phyloP scores from a whole-genome alignment of 768 basidiomycete species.

The Lyophyllum shimeji region DNA sequence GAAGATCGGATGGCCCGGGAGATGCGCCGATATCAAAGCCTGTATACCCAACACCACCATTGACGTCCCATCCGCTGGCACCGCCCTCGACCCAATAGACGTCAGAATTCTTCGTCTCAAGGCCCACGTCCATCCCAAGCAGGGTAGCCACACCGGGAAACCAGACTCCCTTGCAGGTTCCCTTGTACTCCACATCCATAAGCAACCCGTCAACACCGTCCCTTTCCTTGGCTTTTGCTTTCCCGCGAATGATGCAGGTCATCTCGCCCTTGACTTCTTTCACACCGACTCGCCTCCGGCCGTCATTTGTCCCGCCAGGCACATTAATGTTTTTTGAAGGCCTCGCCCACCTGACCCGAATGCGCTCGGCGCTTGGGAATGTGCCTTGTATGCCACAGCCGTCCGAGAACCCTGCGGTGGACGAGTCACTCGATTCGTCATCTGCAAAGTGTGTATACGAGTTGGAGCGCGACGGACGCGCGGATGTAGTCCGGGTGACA shows the following conservation, averaged over 20 bases:
- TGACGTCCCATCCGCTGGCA: conserved; percentile 57
- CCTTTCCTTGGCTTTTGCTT: conserved; percentile 34
- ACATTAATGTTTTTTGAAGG: conserved; percentile 51
- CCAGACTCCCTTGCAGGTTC: conserved; percentile 75
- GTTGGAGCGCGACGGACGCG: conserved; percentile 50
- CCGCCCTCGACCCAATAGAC: conserved; percentile 61
- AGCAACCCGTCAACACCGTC: conserved; percentile 51
- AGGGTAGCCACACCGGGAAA: conserved; percentile 82
- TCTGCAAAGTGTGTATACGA: conserved; percentile 76
- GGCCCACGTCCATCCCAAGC: conserved; percentile 72
- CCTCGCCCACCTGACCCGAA: conserved; percentile 78
- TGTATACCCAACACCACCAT: conserved; percentile 66
- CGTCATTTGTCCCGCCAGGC: conserved; percentile 42
- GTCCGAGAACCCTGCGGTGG: conserved; percentile 50
- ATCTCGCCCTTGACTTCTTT: conserved; percentile 68
- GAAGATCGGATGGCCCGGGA: conserved; percentile 21
- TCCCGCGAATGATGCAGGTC: conserved; percentile 58
- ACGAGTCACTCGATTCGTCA: conserved; percentile 80
- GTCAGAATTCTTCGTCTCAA: conserved; percentile 69
- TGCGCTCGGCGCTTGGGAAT: conserved; percentile 74
- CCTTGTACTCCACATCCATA: conserved; percentile 70
- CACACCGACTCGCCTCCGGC: conserved; percentile 68
- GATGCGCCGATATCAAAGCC: conserved; percentile 62
- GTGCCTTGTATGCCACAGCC: conserved; percentile 73
- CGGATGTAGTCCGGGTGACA: conserved; percentile 55